These are phyloP conservation scores for Lipomyces sp. DNA, from an alignment of 805 yeast genomes.

Conservation along the genomic window DNA sequence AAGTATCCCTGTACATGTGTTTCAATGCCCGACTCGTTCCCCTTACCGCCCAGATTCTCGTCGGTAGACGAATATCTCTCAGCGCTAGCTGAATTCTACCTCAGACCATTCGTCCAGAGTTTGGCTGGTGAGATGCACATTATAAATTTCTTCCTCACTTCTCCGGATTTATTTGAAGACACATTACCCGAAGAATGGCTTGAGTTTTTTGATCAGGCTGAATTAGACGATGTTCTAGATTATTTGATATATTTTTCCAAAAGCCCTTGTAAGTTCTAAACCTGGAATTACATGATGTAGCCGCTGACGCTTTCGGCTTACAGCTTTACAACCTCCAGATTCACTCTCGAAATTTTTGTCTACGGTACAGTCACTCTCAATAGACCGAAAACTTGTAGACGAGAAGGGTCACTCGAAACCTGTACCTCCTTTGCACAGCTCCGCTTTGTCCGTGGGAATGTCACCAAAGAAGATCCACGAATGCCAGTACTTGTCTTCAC, in stretches of 20 bases:
- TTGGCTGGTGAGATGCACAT: conserved; percentile 33
- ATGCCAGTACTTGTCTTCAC: conserved; percentile 32
- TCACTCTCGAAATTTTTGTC: conserved; percentile 24
- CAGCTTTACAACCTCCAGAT: conserved; percentile 18
- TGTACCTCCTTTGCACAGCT: conserved; percentile 9
- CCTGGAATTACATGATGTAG: neutral
- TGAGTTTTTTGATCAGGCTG: conserved; percentile 25
- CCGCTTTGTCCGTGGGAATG: conserved; percentile 37
- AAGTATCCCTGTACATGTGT: neutral
- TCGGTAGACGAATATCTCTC: conserved; percentile 28
- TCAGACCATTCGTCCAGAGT: conserved; percentile 31
- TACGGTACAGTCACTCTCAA: conserved; percentile 17
- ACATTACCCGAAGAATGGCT: conserved; percentile 32
- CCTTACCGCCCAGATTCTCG: conserved; percentile 30
- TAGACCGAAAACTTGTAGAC: conserved; percentile 21
- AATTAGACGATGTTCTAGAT: conserved; percentile 24
- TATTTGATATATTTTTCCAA: conserved; percentile 17
- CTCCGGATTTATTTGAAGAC: conserved; percentile 25
- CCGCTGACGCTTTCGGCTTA: neutral
- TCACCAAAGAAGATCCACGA: conserved; percentile 38
- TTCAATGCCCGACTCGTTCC: conserved; percentile 17
- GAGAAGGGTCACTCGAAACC: neutral
- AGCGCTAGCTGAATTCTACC: conserved; percentile 24
- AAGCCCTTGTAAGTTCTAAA: conserved; percentile 3
- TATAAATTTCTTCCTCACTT: conserved; percentile 29